These are phyloP conservation scores for Apiosordaria backusii DNA, from an alignment of 495 filamentous ascomycete genomes.

Conservation along the genomic window DNA sequence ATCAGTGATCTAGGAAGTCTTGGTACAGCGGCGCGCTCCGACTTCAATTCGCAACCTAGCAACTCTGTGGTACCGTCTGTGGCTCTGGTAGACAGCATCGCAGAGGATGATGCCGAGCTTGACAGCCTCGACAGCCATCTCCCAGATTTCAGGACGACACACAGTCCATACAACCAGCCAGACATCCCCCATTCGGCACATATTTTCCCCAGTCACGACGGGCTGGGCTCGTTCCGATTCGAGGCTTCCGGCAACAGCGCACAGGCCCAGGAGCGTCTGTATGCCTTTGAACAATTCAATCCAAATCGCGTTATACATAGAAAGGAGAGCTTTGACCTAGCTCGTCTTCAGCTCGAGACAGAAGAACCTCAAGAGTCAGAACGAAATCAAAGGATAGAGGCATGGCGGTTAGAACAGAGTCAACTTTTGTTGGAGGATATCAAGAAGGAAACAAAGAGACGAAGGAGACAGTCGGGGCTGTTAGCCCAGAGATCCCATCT, in stretches of 20 bases:
- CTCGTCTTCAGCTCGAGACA: conserved; percentile 51
- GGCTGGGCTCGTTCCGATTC: conserved; percentile 72
- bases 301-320: conserved; percentile 64
- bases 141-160: conserved; percentile 71
- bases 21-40: conserved; percentile 56
- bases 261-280: conserved; percentile 72
- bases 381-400: conserved; percentile 76
- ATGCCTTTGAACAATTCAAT: conserved; percentile 80
- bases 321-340: conserved; percentile 58
- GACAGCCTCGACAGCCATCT: conserved; percentile 90
- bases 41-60: conserved; percentile 38
- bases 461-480: conserved; percentile 41
- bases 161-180: conserved; percentile 46
- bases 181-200: conserved; percentile 39
- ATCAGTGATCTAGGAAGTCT: conserved; percentile 85
- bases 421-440: conserved; percentile 80
- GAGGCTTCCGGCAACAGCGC: conserved; percentile 39
- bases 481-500: conserved; percentile 16
- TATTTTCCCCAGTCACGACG: conserved; percentile 86
- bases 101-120: conserved; percentile 72
- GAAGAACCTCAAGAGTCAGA: conserved; percentile 60
- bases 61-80: conserved; percentile 43
- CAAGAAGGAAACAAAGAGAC: conserved; percentile 72
- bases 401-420: conserved; percentile 91
- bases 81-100: conserved; percentile 48